Base-by-base conservation (phyloP, 176 grass and related monocot genomes). In the Rhynchospora pubera region DNA sequence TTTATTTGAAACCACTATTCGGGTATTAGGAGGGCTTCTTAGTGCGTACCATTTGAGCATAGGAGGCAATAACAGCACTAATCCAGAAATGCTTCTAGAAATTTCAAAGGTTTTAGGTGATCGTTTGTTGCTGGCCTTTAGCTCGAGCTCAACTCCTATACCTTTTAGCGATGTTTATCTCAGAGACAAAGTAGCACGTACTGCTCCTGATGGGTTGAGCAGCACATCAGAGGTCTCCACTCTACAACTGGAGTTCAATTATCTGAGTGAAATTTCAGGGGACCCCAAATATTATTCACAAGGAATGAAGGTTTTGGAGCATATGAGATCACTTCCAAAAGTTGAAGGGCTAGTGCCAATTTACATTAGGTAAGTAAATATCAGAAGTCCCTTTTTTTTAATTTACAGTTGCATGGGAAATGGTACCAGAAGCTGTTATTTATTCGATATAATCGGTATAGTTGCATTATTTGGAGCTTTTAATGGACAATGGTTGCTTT, bases 11-110 rank as follows among this genome's bases (percentile, higher is more conserved):
- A 98, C 96, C 39, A 98, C 92, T 51, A 98, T 98, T 51, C 90
- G 96, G 85, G 90, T 98, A 43, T 88, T 98, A 84, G 96, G 96
- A 78, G 96, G 96, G n/a, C 96, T 98, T 88, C 96, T 98, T 66
- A 95, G 96, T 83, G 90, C 96, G 21, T 94, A 98, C 86, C 96
- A 98, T 84, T 91, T 98, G 79, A 95, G 90, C 82, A 86, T 68
- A 66, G 80, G 84, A 46, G 87, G 86, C 46, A 80, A 84, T 80
- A 83, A 76, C 30, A 70, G 62, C 57, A 82, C 84, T 44, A 94
- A 88, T 74, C 76, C 89, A n/a, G 85, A 91, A 56, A 62, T 79
- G 26, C 93, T 94, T 83, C 78, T 98, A 81, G 84, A 91, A 90
- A 79, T 98, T 68, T 88, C 91, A 43, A 95, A 93, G 76, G 84